A percentile compares a stretch with the other conserved stretches of the same genome.
Conservation (phyloP, 1,284 basidiomycete species). For the Microbotryum lychnidis-dioicae region DNA sequence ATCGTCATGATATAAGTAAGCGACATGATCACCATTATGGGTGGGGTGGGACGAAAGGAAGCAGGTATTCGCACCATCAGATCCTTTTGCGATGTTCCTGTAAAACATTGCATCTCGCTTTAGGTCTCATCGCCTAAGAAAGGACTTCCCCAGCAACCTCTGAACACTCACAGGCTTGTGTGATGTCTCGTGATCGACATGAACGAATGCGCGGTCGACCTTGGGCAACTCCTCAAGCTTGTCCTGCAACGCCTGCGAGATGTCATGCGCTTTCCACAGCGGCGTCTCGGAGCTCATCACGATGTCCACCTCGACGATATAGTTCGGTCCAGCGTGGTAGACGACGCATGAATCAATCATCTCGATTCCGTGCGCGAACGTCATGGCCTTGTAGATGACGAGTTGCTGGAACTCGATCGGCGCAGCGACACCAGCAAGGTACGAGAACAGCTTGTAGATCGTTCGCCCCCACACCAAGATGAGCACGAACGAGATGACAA, state of each 20-base stretch:
- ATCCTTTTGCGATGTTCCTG: conserved; percentile 31
- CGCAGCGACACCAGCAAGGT: conserved; percentile 83
- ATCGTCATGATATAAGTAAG: too few relatives aligned
- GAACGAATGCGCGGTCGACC: conserved; percentile 68
- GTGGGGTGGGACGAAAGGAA: too few relatives aligned
- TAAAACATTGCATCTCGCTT: neutral
- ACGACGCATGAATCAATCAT: conserved; percentile 68
- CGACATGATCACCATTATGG: too few relatives aligned
- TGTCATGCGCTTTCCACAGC: conserved; percentile 82
- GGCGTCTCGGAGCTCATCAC: conserved; percentile 86
- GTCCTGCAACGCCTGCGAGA: conserved; percentile 80
- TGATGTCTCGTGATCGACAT: conserved; percentile 84
- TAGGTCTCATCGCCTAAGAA: neutral
- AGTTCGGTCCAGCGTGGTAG: conserved; percentile 53
- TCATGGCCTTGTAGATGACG: conserved; percentile 79
- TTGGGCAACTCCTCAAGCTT: conserved; percentile 85
- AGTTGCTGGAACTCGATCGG: conserved; percentile 82
- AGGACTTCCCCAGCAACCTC: neutral
- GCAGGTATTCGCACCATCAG: too few relatives aligned
- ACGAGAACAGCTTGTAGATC: conserved; percentile 69
- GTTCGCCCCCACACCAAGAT: conserved; percentile 46
- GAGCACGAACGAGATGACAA: conserved; percentile 53
- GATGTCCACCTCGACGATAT: conserved; percentile 89
- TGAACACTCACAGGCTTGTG: conserved; percentile 54
- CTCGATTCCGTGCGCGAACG: conserved; percentile 76